These are phyloP conservation scores for Fraxinus greggii DNA, from an alignment of 305 asterid species.

Conservation along the genomic window DNA sequence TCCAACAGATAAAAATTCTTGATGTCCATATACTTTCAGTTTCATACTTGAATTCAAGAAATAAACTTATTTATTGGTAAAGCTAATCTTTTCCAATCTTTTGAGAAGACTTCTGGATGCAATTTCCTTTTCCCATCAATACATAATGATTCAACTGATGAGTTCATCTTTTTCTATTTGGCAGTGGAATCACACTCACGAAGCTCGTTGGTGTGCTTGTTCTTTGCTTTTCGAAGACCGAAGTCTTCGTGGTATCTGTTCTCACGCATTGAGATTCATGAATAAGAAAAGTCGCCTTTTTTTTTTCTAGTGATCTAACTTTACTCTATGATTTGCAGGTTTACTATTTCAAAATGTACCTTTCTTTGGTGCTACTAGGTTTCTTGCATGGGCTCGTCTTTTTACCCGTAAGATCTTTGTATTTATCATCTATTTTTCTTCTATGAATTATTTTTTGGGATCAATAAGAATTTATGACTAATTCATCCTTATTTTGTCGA, in stretches of 20 bases:
- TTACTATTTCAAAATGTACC: conserved; percentile 93
- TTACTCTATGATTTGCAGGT: conserved; percentile 48
- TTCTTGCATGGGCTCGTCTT: conserved; percentile 85
- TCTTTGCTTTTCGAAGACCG: conserved; percentile 81
- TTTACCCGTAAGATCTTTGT: conserved; percentile 62
- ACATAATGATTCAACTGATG: conserved; percentile 11
- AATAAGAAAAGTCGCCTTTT: neutral
- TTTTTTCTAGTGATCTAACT: neutral
- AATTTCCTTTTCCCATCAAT: neutral
- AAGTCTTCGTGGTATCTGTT: conserved; percentile 80
- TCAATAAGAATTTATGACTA: neutral
- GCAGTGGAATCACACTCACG: conserved; percentile 97
- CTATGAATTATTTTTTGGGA: neutral
- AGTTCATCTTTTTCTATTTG: conserved; percentile 10
- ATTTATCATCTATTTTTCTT: neutral
- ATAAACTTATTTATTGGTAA: neutral
- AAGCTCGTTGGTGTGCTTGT: conserved; percentile 96
- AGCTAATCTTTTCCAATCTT: neutral
- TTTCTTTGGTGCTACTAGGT: conserved; percentile 86
- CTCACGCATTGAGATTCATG: conserved; percentile 7
- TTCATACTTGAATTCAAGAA: neutral
- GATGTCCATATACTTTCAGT: neutral
- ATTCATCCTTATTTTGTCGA: neutral
- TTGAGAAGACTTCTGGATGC: neutral
- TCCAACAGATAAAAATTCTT: neutral